Base-by-base conservation (phyloP, 345 rosid genomes). In the Acer campestre region DNA sequence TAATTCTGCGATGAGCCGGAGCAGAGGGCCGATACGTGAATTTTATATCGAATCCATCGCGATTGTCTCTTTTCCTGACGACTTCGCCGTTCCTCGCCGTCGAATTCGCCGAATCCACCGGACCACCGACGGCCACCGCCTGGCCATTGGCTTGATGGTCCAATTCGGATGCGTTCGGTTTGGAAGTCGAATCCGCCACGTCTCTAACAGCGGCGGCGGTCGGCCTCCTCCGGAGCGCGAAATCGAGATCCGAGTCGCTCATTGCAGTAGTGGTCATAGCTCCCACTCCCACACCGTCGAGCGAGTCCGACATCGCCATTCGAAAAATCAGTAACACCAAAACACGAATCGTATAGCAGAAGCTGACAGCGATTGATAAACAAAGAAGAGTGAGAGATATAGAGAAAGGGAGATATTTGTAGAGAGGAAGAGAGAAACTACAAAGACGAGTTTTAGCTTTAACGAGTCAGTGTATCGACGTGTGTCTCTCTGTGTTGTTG, bases 1-100 rank as follows among this genome's bases (percentile, higher is more conserved):
- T 91, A 51, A 80, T 83, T 29, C 78, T 77, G 75, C 88, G 86
- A 81, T 94, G 98, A 68, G 98, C 97, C 25, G 98, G 98, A 78
- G 86, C 85, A 17, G 94, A 90, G 6, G 98, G 91, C 66, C 98
- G 83, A 77, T 84, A 90, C 35, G 88, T 73, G 80, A 84, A 89
- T 83, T 70, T 88, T 10, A 75, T n/a, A 59, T 81, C 90, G 35
- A 68, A 13, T 67, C 79, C 84, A 10, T 70, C 80, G 23, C 82
- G 77, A 53, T 75, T 80, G 64, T 80, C 89, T n/a, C 68, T 81
- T 14, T 73, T 64, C n/a, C 71, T 76, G 5, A 65, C 46, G 64
- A 67, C 78, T 18, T 71, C 85, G 20, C 46, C 77, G 65, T 68
- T 64, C 23, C 78, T 82, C 27, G 80, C 59, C 25, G 56, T 40